Evolutionary conservation across 495 filamentous ascomycete species (phyloP).

Genomic region (Eremomyces bilateralis): DNA sequence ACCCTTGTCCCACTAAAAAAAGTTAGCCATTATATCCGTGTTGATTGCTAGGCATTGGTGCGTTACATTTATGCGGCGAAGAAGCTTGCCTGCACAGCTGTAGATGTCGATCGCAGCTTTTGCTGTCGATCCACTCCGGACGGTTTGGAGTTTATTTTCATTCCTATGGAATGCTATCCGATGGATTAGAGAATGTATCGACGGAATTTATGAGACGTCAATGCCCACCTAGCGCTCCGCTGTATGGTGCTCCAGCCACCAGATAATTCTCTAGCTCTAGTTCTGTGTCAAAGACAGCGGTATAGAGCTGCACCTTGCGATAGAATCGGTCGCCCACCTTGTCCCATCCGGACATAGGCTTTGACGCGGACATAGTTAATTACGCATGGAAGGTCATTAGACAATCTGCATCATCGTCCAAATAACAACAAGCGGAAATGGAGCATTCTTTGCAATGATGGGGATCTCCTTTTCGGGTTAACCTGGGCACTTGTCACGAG

Average conservation of each 20-base stretch:
- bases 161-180: slow-evolving; percentile 64
- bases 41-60: no score
- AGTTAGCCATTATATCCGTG: slow-evolving; percentile 3
- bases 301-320: slow-evolving; percentile 81
- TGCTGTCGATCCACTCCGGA: slow-evolving; percentile 43
- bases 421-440: no score
- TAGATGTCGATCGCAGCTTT: slow-evolving; percentile 88
- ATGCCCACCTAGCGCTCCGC: slow-evolving; percentile 66
- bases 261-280: slow-evolving; percentile 90
- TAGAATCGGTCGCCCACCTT: slow-evolving; percentile 80
- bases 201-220: slow-evolving; percentile 1
- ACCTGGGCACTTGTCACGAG: no score
- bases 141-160: slow-evolving; percentile 60
- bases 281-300: slow-evolving; percentile 73
- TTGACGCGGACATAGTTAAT: no score
- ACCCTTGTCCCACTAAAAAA: slow-evolving; percentile 77
- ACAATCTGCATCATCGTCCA: no score
- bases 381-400: no score
- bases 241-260: slow-evolving; percentile 81
- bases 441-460: no score
- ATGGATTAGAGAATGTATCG: slow-evolving; percentile 5
- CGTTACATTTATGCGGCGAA: slow-evolving; percentile 46
- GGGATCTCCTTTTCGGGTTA: no score
- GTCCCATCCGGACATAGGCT: slow-evolving; percentile 83
- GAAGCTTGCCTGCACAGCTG: slow-evolving; percentile 70